Percentiles rank a stretch among this genome's conserved stretches.
Conservation (phyloP, 2,329 filamentous ascomycete species). For the Tolypocladium ovalisporum region DNA sequence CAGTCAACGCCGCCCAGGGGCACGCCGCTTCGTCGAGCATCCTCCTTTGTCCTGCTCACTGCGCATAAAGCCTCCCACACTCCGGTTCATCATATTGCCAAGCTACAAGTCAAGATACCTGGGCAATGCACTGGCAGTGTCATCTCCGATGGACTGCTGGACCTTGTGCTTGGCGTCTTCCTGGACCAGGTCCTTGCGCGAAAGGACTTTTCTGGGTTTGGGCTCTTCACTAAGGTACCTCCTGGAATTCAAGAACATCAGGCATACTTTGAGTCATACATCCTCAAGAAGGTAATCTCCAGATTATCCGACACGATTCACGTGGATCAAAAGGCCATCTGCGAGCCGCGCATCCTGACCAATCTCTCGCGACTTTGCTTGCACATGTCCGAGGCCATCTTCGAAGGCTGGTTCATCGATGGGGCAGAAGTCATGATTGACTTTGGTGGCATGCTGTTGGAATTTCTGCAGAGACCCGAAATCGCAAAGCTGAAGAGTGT, state of each 20-base stretch:
- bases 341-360: constrained; percentile 73
- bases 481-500: constrained; percentile 75
- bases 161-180: constrained; percentile 70
- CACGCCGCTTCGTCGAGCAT: constrained; percentile 63
- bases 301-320: constrained; percentile 61
- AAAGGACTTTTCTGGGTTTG: constrained; percentile 85
- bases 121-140: constrained; percentile 50
- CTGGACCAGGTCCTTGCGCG: constrained; percentile 74
- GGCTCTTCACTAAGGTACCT: constrained; percentile 76
- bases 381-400: constrained; percentile 81
- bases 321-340: constrained; percentile 58
- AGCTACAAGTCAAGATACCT: constrained; percentile 31
- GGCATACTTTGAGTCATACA: constrained; percentile 86
- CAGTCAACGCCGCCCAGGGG: constrained; percentile 38
- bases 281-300: constrained; percentile 65
- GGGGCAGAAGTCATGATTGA: constrained; percentile 77
- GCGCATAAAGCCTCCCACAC: constrained; percentile 49
- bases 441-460: constrained; percentile 73
- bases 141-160: constrained; percentile 65
- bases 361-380: constrained; percentile 74
- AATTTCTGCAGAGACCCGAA: constrained; percentile 81
- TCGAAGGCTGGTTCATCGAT: constrained; percentile 93
- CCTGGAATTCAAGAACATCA: constrained; percentile 92
- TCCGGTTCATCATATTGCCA: constrained; percentile 33
- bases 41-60: constrained; percentile 84